Conservation (phyloP, 139 green algal genomes). For the Chlamydomonas sphaeroides region DNA sequence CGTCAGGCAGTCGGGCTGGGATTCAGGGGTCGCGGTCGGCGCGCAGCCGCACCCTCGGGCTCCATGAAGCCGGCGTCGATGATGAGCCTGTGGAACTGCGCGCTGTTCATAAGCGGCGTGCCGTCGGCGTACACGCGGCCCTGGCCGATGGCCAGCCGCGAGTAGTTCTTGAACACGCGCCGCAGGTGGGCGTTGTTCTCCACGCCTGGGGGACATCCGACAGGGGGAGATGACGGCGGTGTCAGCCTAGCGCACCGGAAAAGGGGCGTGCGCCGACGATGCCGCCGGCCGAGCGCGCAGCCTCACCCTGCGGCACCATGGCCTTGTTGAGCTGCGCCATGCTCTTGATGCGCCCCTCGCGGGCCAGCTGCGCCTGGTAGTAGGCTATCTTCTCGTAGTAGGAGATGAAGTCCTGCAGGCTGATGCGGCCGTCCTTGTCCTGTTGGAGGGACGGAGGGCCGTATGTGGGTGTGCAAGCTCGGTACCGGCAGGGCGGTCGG, state of each 20-base stretch:
- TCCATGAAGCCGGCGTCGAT: constrained; percentile 66
- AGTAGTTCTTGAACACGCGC: constrained; percentile 67
- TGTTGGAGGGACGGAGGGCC: not conserved
- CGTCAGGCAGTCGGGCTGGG: not conserved
- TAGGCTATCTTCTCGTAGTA: constrained; percentile 64
- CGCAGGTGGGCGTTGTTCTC: constrained; percentile 61
- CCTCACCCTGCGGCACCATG: constrained; percentile 35
- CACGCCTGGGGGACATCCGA: constrained; percentile 35
- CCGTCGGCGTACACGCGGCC: constrained; percentile 54
- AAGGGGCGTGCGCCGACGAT: too few relatives aligned
- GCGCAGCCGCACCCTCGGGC: constrained; percentile 51
- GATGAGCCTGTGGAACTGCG: constrained; percentile 67
- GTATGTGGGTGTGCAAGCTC: too few relatives aligned
- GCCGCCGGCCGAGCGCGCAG: not conserved
- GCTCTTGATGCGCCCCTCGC: constrained; percentile 57
- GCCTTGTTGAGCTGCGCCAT: constrained; percentile 45
- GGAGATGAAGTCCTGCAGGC: constrained; percentile 55
- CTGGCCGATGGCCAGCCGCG: constrained; percentile 55
- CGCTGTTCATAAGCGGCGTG: constrained; percentile 61
- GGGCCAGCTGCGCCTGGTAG: constrained; percentile 52
- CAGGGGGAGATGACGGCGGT: too few relatives aligned
- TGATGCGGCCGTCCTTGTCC: constrained; percentile 64
- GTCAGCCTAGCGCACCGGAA: too few relatives aligned
- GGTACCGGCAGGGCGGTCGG: too few relatives aligned
- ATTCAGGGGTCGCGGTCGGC: too few relatives aligned